A percentile compares a stretch with the other conserved stretches of the same genome.
Evolutionary conservation across 225 moss, liverwort and hornwort genomes (phyloP).

Genomic region (Climacium dendroides): DNA sequence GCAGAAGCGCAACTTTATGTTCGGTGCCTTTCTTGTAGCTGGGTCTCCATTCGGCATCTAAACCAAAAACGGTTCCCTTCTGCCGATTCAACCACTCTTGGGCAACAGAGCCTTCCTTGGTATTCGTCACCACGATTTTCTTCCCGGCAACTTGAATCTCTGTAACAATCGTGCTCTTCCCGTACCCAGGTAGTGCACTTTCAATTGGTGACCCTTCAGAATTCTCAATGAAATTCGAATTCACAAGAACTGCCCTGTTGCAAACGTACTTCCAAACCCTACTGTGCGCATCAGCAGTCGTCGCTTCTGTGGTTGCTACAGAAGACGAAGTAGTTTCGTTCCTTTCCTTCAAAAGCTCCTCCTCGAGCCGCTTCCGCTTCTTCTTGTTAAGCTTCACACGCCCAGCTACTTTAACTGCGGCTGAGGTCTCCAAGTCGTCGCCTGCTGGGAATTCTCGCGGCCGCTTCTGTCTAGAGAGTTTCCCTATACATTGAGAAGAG

Average conservation of each 20-base stretch:
- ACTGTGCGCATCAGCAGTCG: neutral
- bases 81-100: slow-evolving; percentile 70
- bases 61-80: slow-evolving; percentile 38
- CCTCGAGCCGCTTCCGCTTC: slow-evolving; percentile 18
- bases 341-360: neutral
- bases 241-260: slow-evolving; percentile 25
- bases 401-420: neutral
- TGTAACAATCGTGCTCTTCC: neutral
- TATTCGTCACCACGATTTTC: slow-evolving; percentile 49
- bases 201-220: neutral
- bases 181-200: neutral
- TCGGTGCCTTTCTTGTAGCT: slow-evolving; percentile 41
- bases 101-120: slow-evolving; percentile 51
- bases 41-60: slow-evolving; percentile 86
- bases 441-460: neutral
- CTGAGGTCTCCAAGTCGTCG: neutral
- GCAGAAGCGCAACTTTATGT: slow-evolving; percentile 68
- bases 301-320: neutral
- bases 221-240: neutral
- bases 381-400: neutral
- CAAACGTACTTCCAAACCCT: slow-evolving; percentile 48
- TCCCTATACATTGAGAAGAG: neutral
- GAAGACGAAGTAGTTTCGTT: neutral
- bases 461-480: neutral
- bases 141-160: slow-evolving; percentile 18